Conservation (phyloP, 257 asterid genomes). For the Coffea canephora region DNA sequence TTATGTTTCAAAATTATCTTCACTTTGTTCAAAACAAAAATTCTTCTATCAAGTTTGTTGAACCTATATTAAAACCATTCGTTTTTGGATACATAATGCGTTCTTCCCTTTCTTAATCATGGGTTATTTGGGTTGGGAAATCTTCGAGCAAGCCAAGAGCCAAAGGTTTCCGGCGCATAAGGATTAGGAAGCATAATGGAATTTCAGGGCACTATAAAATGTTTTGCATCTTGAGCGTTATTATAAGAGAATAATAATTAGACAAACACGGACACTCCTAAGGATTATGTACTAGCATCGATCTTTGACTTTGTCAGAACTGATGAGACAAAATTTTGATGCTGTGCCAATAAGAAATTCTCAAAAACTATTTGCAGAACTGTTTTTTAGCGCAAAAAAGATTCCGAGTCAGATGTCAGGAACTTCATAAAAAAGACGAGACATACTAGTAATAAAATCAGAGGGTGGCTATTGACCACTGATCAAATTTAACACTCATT, state of each 20-base stretch:
- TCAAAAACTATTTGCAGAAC: not conserved
- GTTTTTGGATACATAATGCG: not conserved
- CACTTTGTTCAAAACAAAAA: not conserved
- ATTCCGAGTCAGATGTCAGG: conserved; percentile 3
- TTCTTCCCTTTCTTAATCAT: not conserved
- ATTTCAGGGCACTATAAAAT: not conserved
- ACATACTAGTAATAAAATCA: not conserved
- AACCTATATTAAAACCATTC: not conserved
- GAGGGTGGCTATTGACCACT: not conserved
- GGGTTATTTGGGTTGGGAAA: not conserved
- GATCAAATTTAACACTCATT: too few relatives aligned
- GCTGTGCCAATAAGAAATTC: conserved; percentile 1
- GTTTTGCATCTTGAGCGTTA: not conserved
- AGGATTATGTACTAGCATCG: not conserved
- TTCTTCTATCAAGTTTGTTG: not conserved
- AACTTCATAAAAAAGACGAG: not conserved
- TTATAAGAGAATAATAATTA: not conserved
- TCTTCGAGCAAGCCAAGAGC: not conserved
- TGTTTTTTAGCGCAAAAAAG: not conserved
- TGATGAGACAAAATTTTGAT: conserved; percentile 6
- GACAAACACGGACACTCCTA: not conserved
- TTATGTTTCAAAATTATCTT: not conserved
- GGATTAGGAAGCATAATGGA: not conserved
- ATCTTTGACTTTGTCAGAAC: not conserved
- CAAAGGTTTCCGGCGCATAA: not conserved